Evolutionary conservation across 345 rosid species (phyloP).

Genomic region (Eucalyptus regnans): DNA sequence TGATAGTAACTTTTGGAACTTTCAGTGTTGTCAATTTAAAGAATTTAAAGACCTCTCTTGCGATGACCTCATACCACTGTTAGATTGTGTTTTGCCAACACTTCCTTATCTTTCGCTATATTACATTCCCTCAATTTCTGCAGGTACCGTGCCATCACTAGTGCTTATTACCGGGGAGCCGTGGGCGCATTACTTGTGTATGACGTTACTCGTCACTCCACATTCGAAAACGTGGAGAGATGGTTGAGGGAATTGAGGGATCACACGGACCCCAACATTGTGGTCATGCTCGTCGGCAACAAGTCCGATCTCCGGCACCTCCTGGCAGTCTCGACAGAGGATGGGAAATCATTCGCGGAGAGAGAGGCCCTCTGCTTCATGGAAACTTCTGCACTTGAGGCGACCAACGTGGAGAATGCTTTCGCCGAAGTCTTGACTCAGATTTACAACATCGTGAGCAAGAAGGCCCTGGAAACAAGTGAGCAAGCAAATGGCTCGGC

Average conservation of each 20-base stretch:
- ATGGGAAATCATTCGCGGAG: slow-evolving; percentile 72
- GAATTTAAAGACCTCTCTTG: background rate
- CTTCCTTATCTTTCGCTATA: background rate
- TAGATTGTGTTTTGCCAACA: background rate
- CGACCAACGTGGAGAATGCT: slow-evolving; percentile 83
- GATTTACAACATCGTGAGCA: slow-evolving; percentile 73
- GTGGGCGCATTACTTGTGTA: slow-evolving; percentile 87
- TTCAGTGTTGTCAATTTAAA: background rate
- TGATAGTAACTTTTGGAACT: background rate
- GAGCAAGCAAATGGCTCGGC: slow-evolving; percentile 33
- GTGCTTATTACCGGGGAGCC: slow-evolving; percentile 93
- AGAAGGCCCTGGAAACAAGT: slow-evolving; percentile 76
- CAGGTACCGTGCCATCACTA: slow-evolving; percentile 94
- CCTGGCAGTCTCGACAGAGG: slow-evolving; percentile 75
- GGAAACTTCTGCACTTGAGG: slow-evolving; percentile 91
- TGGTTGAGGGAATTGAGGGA: slow-evolving; percentile 91
- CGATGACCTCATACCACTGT: background rate
- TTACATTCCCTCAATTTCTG: background rate
- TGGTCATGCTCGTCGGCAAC: slow-evolving; percentile 86
- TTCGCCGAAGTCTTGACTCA: slow-evolving; percentile 86
- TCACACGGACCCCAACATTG: slow-evolving; percentile 90
- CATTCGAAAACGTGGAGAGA: slow-evolving; percentile 84
- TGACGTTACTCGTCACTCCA: slow-evolving; percentile 82
- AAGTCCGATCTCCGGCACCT: slow-evolving; percentile 95
- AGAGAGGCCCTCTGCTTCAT: slow-evolving; percentile 81